Percentiles rank a stretch among this genome's conserved stretches.
Evolutionary conservation across 1,139 yeast genomes (phyloP).

Genomic region (Nakaseomyces uthaithaninus): DNA sequence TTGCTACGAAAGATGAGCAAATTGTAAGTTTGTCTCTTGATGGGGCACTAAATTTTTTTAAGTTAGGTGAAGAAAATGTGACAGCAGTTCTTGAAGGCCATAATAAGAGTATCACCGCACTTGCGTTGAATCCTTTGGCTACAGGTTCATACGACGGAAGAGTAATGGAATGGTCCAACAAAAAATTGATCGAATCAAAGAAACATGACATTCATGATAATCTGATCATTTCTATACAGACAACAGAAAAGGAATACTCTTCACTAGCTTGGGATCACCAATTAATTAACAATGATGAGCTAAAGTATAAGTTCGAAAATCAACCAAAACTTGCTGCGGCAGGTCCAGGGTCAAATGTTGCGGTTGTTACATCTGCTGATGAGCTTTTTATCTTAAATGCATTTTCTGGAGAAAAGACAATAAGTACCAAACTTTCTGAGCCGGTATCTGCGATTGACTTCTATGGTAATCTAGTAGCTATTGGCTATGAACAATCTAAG

Average conservation of each 20-base stretch:
- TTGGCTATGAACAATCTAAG: constrained; percentile 41
- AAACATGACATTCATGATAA: constrained; percentile 45
- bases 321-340: constrained; percentile 58
- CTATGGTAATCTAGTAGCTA: constrained; percentile 39
- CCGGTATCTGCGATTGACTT: constrained; percentile 40
- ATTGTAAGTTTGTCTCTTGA: constrained; percentile 61
- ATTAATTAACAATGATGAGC: constrained; percentile 38
- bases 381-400: constrained; percentile 23
- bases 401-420: constrained; percentile 24
- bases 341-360: constrained; percentile 28
- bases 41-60: constrained; percentile 52
- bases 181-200: constrained; percentile 33
- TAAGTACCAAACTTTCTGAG: constrained; percentile 30
- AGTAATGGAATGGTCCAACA: constrained; percentile 50
- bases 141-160: constrained; percentile 87
- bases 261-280: constrained; percentile 88
- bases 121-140: constrained; percentile 35
- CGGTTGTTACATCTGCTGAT: constrained; percentile 35
- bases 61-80: constrained; percentile 33
- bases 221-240: constrained; percentile 41
- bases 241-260: constrained; percentile 31
- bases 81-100: constrained; percentile 58
- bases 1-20: constrained; percentile 47
- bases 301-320: constrained; percentile 35
- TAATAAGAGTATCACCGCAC: constrained; percentile 67